Percentiles rank a stretch among this genome's conserved stretches.
Evolutionary conservation across 805 yeast genomes (phyloP).

Genomic region (Wickerhamiella slavikovae): DNA sequence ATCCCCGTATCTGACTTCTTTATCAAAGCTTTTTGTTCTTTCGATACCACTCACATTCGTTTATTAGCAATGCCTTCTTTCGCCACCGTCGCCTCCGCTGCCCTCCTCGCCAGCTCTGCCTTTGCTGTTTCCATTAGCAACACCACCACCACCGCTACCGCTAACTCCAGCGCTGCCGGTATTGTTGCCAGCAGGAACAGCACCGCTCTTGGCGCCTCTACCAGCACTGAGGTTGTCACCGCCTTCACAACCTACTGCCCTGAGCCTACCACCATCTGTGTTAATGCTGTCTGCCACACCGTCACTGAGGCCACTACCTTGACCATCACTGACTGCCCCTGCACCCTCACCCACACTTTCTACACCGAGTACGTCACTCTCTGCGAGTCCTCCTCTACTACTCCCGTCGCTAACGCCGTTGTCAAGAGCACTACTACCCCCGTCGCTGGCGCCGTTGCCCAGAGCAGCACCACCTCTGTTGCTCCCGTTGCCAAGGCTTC

Average conservation of each 20-base stretch:
- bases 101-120: slow-evolving; percentile 8
- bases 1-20: too few species aligned
- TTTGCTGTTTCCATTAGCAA: slow-evolving; percentile 10
- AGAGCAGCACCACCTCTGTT: background rate
- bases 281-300: slow-evolving; percentile 37
- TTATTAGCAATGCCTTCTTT: too few species aligned
- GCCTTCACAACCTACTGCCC: slow-evolving; percentile 59
- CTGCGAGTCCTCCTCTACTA: slow-evolving; percentile 5
- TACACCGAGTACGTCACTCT: slow-evolving; percentile 10
- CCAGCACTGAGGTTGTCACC: slow-evolving; percentile 5
- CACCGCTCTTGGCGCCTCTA: background rate
- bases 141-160: slow-evolving; percentile 22
- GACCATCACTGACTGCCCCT: slow-evolving; percentile 6
- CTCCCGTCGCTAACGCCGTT: background rate
- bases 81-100: too few species aligned
- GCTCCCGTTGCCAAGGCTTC: background rate
- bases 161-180: too few species aligned
- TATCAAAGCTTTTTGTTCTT: too few species aligned
- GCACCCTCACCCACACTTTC: slow-evolving; percentile 12
- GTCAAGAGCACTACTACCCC: background rate
- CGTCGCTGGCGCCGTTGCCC: background rate
- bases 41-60: too few species aligned
- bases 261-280: slow-evolving; percentile 33
- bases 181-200: slow-evolving; percentile 25
- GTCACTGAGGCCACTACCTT: slow-evolving; percentile 6